Conservation (phyloP, 352 stramenopile species). For the Globisporangium emineosum region DNA sequence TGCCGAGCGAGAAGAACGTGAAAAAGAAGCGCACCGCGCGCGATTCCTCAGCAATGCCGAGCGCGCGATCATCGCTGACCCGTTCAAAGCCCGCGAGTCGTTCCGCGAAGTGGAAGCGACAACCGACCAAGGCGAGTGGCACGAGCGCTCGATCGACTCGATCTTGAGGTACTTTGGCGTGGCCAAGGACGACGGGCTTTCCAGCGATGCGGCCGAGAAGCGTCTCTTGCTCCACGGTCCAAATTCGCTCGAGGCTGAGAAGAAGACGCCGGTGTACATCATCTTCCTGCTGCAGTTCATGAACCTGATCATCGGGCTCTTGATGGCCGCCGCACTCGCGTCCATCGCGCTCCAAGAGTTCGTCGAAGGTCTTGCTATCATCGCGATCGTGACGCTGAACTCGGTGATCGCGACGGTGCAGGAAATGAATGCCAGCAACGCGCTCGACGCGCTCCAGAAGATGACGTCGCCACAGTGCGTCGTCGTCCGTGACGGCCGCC, state of each 20-base stretch:
- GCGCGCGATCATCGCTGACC: slow-evolving; percentile 40
- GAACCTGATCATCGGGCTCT: slow-evolving; percentile 72
- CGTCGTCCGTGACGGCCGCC: slow-evolving; percentile 44
- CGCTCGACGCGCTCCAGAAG: slow-evolving; percentile 68
- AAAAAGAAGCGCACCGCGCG: slow-evolving; percentile 31
- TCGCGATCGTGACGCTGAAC: slow-evolving; percentile 50
- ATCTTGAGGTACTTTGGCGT: slow-evolving; percentile 49
- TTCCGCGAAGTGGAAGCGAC: slow-evolving; percentile 43
- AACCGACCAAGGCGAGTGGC: slow-evolving; percentile 50
- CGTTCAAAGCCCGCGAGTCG: slow-evolving; percentile 52
- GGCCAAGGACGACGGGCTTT: slow-evolving; percentile 34
- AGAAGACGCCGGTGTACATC: slow-evolving; percentile 47
- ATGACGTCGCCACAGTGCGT: slow-evolving; percentile 68
- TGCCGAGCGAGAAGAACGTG: slow-evolving; percentile 21
- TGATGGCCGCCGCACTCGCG: slow-evolving; percentile 59
- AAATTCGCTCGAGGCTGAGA: slow-evolving; percentile 31
- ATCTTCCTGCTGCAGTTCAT: slow-evolving; percentile 77
- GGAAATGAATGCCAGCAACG: slow-evolving; percentile 63
- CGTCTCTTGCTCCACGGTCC: slow-evolving; percentile 39
- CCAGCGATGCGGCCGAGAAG: slow-evolving; percentile 25
- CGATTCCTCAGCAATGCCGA: slow-evolving; percentile 56
- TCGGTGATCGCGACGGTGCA: slow-evolving; percentile 66
- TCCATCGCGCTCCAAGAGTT: slow-evolving; percentile 52
- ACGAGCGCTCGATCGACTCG: slow-evolving; percentile 28
- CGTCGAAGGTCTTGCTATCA: slow-evolving; percentile 65